Conservation (phyloP, 768 basidiomycete genomes). For the Amanita rimosa region DNA sequence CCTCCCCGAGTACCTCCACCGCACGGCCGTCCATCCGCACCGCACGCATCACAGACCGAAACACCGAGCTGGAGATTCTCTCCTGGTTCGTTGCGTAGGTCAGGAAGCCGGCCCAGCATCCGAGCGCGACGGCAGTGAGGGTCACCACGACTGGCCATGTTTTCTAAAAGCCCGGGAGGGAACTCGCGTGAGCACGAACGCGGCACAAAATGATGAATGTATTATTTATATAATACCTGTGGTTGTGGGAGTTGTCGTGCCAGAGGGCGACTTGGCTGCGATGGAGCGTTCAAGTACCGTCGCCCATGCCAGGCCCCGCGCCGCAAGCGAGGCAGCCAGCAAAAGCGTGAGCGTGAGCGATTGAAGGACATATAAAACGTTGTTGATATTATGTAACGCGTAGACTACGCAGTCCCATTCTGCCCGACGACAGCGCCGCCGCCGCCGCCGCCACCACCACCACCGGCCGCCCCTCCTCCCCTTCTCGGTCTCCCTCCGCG, state of each 20-base stretch:
- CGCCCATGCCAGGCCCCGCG: too few relatives aligned
- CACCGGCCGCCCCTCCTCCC: slow-evolving; percentile 17
- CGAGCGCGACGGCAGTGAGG: slow-evolving; percentile 37
- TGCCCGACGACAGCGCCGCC: too few relatives aligned
- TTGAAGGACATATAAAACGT: too few relatives aligned
- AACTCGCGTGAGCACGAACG: background rate
- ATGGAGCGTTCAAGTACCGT: too few relatives aligned
- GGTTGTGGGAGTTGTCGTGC: slow-evolving; percentile 25
- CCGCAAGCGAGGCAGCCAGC: background rate
- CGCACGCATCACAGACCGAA: slow-evolving; percentile 51
- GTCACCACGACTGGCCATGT: slow-evolving; percentile 51
- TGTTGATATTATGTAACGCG: too few relatives aligned
- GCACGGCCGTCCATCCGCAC: slow-evolving; percentile 42
- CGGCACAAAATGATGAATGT: too few relatives aligned
- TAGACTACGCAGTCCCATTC: slow-evolving; percentile 7
- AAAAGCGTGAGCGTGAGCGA: background rate
- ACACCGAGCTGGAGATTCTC: slow-evolving; percentile 64
- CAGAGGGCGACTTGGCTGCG: too few relatives aligned
- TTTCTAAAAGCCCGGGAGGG: slow-evolving; percentile 23
- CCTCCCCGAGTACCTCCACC: slow-evolving; percentile 48
- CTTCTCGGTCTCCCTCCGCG: slow-evolving; percentile 28
- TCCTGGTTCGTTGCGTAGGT: slow-evolving; percentile 67
- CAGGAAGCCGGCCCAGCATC: slow-evolving; percentile 61
- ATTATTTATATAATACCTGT: slow-evolving; percentile 23
- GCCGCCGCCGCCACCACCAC: too few relatives aligned